Base-by-base conservation (phyloP, 2,329 filamentous ascomycete genomes). In the Sporothrix brasiliensis region DNA sequence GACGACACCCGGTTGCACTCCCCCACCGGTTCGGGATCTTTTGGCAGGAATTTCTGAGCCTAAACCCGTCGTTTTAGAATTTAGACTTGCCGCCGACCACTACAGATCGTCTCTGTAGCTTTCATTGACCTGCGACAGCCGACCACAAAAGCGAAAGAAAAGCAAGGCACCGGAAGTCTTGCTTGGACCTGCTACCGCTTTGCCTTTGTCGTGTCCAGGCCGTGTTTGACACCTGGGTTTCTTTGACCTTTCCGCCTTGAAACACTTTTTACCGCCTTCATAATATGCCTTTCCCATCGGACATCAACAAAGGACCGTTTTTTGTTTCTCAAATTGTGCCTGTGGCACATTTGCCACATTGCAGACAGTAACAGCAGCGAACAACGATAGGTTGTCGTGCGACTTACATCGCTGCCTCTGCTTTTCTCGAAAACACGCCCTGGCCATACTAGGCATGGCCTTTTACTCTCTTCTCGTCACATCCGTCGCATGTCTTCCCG, bases 401-500 rank as follows among this genome's bases (percentile, higher is more conserved):
- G 39, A 47, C 41, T 47, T 24, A 47, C 58, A 34, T 16, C 13
- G 39, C 27, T 63, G 58, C 41, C 10, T 63, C 58, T 47, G 27
- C 13, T 16, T 21, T 44, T 47, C 47, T 47, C 39, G 39, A 44
- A 47, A 44, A n/a, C 13, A 44, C 39, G 58, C 39, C 39, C 41
- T 63, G n/a, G n/a, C 21, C 58, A 21, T 47, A 21, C 58, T n/a
- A n/a, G 39, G 34, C 39, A 39, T 63, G 58, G 58, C 39, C 14
- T 7, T 52, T 50, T 66, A 44, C 14, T 19, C 24, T 30, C 44
- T 16, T 67, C 30, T 54, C 21, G 65, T 58, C 67, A 60, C 67
- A 58, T 21, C 67, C 53, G 27, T 50, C 53, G 67, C 53, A 56
- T 68, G 67, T 49, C 53, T 49, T 60, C 52, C 67, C 67, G 52